phyloP scores from a whole-genome alignment of 768 basidiomycete species.

The Leccinum disarticulatum region DNA sequence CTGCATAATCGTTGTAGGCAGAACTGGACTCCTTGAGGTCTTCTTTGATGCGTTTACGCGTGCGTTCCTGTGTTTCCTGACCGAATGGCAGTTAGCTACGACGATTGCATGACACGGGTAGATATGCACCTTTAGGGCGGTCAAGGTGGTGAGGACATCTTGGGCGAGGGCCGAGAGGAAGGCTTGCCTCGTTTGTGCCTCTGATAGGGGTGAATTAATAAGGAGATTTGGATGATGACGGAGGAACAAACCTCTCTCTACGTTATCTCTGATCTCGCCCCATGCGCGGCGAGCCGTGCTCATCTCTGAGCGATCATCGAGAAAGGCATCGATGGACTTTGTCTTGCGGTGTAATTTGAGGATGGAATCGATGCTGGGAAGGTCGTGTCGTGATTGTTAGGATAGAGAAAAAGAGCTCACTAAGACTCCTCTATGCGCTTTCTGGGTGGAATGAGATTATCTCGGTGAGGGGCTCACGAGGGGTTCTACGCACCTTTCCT shows the following conservation, averaged over 20 bases:
- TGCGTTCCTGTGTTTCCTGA: slow-evolving; percentile 88
- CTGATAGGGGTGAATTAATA: slow-evolving; percentile 38
- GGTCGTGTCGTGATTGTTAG: slow-evolving; percentile 3
- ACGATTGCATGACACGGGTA: neutral
- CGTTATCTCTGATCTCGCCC: slow-evolving; percentile 81
- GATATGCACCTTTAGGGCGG: slow-evolving; percentile 56
- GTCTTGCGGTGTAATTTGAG: slow-evolving; percentile 70
- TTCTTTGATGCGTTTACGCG: slow-evolving; percentile 89
- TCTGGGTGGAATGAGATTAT: slow-evolving; percentile 40
- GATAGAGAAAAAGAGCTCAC: slow-evolving; percentile 42
- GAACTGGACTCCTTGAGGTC: slow-evolving; percentile 78
- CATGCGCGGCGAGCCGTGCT: slow-evolving; percentile 71
- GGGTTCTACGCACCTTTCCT: slow-evolving; percentile 62
- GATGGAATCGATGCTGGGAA: slow-evolving; percentile 68
- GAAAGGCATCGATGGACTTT: slow-evolving; percentile 62
- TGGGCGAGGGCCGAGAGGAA: slow-evolving; percentile 67
- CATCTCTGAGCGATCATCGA: slow-evolving; percentile 72
- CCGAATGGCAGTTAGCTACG: slow-evolving; percentile 1
- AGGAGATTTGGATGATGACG: neutral
- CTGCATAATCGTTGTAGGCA: slow-evolving; percentile 81
- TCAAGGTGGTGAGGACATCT: slow-evolving; percentile 74
- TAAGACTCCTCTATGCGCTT: slow-evolving; percentile 84
- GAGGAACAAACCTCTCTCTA: slow-evolving; percentile 65
- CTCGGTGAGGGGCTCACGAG: slow-evolving; percentile 5
- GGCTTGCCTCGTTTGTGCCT: slow-evolving; percentile 79